These are phyloP conservation scores for Gracilaria domingensis DNA, from an alignment of 23 red algal species.

Conservation along the genomic window DNA sequence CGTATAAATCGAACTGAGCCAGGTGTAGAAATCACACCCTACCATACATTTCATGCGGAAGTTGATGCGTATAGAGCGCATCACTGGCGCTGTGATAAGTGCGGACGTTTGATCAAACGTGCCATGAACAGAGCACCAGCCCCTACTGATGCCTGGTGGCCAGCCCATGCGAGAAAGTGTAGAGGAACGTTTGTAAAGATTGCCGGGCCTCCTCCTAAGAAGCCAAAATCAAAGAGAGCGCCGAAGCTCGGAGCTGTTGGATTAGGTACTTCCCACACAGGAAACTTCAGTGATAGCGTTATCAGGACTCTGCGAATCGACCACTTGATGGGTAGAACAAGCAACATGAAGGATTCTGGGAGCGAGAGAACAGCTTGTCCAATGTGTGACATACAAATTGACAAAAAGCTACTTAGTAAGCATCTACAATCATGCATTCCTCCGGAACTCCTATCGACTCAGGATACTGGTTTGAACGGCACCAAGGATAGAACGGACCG, in stretches of 20 bases:
- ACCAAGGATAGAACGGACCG: not conserved
- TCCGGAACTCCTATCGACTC: constrained; percentile 30
- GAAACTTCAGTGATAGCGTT: constrained; percentile 12
- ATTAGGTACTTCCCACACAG: not conserved
- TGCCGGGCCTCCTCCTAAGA: constrained; percentile 40
- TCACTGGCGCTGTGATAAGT: constrained; percentile 72
- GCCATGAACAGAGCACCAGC: constrained; percentile 84
- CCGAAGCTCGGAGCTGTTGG: constrained; percentile 54
- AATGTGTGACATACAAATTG: constrained; percentile 29
- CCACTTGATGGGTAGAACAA: constrained; percentile 20
- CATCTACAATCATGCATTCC: constrained; percentile 58
- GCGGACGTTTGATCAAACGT: constrained; percentile 64
- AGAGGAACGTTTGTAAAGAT: constrained; percentile 68
- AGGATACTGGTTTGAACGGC: not conserved
- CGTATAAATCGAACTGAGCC: constrained; percentile 22
- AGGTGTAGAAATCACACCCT: constrained; percentile 70
- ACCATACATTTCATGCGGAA: constrained; percentile 72
- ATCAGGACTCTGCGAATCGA: constrained; percentile 61
- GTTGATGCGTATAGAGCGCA: constrained; percentile 71
- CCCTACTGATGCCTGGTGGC: constrained; percentile 67
- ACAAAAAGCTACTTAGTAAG: constrained; percentile 33
- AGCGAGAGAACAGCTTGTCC: constrained; percentile 23
- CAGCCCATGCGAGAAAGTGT: constrained; percentile 49
- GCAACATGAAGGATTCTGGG: not conserved
- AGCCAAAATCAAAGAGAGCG: constrained; percentile 14